Evolutionary conservation across 345 rosid genomes (phyloP).

Genomic region (Melaleuca quinquenervia): DNA sequence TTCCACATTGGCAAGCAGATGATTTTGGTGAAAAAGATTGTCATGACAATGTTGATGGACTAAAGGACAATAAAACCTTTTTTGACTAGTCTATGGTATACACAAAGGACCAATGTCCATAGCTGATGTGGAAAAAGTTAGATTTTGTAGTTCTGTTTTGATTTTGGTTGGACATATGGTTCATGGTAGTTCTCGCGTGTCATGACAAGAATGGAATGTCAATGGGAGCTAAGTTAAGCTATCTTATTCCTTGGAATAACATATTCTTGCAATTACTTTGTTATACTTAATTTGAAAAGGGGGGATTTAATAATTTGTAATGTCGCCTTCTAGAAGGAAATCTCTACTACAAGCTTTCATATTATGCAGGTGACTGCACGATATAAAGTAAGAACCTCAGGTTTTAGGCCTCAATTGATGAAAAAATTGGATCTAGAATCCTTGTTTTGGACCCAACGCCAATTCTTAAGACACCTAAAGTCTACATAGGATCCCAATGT

Average conservation of each 20-base stretch:
- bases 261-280: not conserved
- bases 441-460: not conserved
- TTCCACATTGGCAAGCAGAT: not conserved
- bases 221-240: not conserved
- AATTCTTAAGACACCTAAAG: not conserved
- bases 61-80: not conserved
- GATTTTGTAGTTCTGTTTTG: not conserved
- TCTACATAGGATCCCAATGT: not conserved
- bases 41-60: not conserved
- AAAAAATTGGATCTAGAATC: not conserved
- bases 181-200: not conserved
- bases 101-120: not conserved
- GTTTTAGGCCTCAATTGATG: not conserved
- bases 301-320: not conserved
- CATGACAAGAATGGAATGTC: not conserved
- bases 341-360: not conserved
- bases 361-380: not conserved
- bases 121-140: not conserved
- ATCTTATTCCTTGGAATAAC: not conserved
- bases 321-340: not conserved
- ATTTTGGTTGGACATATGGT: not conserved
- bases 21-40: not conserved
- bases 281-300: not conserved
- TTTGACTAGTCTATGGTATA: not conserved
- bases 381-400: not conserved